Base-by-base conservation (phyloP, 805 yeast genomes). In the Pichia occidentalis region DNA sequence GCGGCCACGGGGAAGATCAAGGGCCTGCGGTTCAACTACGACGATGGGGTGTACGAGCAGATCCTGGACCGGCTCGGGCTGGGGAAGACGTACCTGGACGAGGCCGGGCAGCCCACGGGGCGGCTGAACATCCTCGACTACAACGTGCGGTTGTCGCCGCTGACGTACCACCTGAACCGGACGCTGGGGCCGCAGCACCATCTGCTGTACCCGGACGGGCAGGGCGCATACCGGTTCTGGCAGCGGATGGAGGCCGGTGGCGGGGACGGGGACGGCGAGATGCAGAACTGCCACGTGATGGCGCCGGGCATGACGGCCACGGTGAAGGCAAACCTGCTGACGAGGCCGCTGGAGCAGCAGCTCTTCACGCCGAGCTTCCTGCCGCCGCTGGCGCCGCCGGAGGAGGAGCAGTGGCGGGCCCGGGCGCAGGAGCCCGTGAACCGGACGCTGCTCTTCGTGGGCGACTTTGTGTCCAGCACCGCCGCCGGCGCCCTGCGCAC, bases 141-240 rank as follows among this genome's bases (percentile, higher is more conserved):
- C 9, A 75, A 76, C 46, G 64, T 82, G 0, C 79, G 82, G 2
- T 65, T 70, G 23, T 77, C 83, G 4, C 60, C 77, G 2, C 73
- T 80, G 48, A 71, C 88, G 0, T 64, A 77, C 1, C 71, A 77
- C 44, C 51, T 88, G n/a, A 68, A 83, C 54, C 67, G 76, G 37
- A 64, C 63, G 22, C 59, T 81, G 11, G 59, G 70, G 27, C 96
- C 96, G 0, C 56, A 61, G 24, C 73, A 70, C 20, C 87, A 87
- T 51, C 48, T 81, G 0, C 45, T 85, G 4, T 60, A 85, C 19
- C 54, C 61, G 3, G 55, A 50, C 12, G 45, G 47, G 17, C 35
- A 34, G 8, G 25, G 43, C 7, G 39, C 45, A n/a, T 38, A 30
- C 22, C 48, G 39, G 30, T 56, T 48, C 42, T 53, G 59, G 63